Percentiles rank a stretch among this genome's conserved stretches.
Conservation (phyloP, 176 grass and related monocot genomes). For the Triticum turgidum region DNA sequence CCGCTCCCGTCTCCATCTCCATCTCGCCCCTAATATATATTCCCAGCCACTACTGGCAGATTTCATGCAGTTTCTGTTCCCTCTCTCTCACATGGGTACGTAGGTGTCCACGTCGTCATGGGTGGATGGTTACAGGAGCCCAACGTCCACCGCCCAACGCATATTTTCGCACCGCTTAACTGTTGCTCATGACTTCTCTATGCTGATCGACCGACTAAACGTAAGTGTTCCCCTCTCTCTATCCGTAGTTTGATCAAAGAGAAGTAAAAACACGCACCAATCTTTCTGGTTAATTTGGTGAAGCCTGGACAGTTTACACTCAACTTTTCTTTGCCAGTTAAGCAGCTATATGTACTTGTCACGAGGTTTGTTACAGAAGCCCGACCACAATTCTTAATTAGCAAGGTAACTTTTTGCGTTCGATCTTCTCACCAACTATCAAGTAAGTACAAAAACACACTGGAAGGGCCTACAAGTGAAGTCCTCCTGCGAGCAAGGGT, state of each 20-base stretch:
- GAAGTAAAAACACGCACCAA: neutral
- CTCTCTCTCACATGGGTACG: neutral
- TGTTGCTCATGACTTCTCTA: neutral
- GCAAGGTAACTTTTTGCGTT: too few species aligned
- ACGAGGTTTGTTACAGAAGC: neutral
- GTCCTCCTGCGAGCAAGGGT: too few species aligned
- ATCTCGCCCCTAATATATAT: neutral
- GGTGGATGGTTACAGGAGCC: neutral
- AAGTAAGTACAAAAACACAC: too few species aligned
- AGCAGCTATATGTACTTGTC: neutral
- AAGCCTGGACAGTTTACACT: neutral
- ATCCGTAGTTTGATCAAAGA: neutral
- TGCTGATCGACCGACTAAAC: too few species aligned
- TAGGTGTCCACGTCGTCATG: neutral
- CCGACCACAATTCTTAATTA: neutral
- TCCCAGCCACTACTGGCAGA: neutral
- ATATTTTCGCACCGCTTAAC: neutral
- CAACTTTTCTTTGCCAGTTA: neutral
- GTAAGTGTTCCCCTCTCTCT: neutral
- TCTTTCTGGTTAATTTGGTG: neutral
- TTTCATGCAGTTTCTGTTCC: constrained; percentile 12
- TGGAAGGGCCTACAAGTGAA: too few species aligned
- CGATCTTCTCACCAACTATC: too few species aligned
- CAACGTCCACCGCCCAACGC: neutral
- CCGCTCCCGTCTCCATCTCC: constrained; percentile 11